Evolutionary conservation across 2,329 filamentous ascomycete species (phyloP), one percentile per base, ranked within the genome.

Genomic region (Aspergillus oerlinghausenensis): DNA sequence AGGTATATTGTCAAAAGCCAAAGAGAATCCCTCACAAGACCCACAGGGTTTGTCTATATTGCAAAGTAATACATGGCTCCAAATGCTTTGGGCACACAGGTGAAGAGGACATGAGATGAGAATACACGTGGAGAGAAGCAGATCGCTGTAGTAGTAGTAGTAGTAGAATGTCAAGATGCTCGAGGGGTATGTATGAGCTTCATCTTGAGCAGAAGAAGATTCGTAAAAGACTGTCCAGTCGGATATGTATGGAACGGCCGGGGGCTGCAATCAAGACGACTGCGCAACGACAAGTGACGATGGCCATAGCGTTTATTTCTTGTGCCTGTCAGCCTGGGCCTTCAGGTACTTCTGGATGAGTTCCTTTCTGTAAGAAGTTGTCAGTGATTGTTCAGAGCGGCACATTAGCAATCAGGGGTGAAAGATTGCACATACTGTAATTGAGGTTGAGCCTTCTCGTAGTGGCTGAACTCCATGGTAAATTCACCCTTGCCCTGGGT

Each of bases 401-500:
- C 11, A 47, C 3, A 51, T 21, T 49, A 45, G 56, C 55, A 52
- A 55, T 19, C n/a, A 42, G 14, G 35, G 3, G n/a, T 42, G n/a
- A 21, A 10, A 8, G 23, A 3, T 29, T n/a, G 48, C 61, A 84
- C 87, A 72, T 87, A 89, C 88, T 99, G 94, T 74, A 97, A 74
- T 72, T 97, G 92, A 67, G 86, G 85, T 50, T 92, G 89, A 57
- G 94, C 91, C 52, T 91, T 82, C 52, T 89, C 86, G 70, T 99
- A 99, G 79, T 97, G 94, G 75, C 89, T 94, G 70, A 99, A 99
- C 78, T 99, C 94, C 94, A 99, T 97, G 68, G 84, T 89, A 72
- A 97, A 99, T 79, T 99, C 94, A 68, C 94, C 94, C 83, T 99
- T 99, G 60, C 94, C 94, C 79, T 99, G 94, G 2, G 92, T 97